A percentile compares a stretch with the other conserved stretches of the same genome.
Conservation (phyloP, 176 grass and related monocot species). For the Aegilops speltoides region DNA sequence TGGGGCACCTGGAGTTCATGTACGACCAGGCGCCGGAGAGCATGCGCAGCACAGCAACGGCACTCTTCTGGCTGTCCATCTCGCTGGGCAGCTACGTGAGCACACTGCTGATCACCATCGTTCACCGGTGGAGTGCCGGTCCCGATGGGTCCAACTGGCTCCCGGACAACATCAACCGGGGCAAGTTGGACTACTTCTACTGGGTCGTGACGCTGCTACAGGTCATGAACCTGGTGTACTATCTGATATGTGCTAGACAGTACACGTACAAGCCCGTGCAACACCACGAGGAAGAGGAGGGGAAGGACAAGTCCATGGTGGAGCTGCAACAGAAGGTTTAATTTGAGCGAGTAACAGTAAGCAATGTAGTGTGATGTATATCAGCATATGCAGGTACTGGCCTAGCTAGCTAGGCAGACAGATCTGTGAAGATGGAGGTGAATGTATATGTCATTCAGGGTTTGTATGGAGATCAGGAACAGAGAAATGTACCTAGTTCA, state of each 20-base stretch:
- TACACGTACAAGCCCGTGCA: slow-evolving; percentile 70
- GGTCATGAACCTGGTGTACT: slow-evolving; percentile 70
- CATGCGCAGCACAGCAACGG: slow-evolving; percentile 75
- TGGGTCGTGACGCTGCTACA: slow-evolving; percentile 66
- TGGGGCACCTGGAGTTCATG: slow-evolving; percentile 91
- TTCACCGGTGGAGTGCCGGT: slow-evolving; percentile 61
- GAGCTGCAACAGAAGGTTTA: slow-evolving; percentile 46
- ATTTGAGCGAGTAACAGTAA: slow-evolving; percentile 26
- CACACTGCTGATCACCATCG: slow-evolving; percentile 53
- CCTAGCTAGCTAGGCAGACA: slow-evolving; percentile 20
- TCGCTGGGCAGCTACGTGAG: slow-evolving; percentile 76
- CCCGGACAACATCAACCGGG: slow-evolving; percentile 68
- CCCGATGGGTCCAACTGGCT: slow-evolving; percentile 66
- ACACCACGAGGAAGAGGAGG: slow-evolving; percentile 19
- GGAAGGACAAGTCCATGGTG: slow-evolving; percentile 9
- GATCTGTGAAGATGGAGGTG: neutral
- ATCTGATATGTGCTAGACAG: slow-evolving; percentile 50
- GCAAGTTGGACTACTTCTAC: slow-evolving; percentile 78
- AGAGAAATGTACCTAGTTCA: neutral
- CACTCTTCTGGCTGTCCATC: slow-evolving; percentile 79
- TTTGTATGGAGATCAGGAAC: slow-evolving; percentile 16
- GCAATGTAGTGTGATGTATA: neutral
- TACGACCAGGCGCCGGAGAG: slow-evolving; percentile 89
- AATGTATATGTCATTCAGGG: neutral
- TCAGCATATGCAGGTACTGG: neutral